Evolutionary conservation across 1,139 yeast species (phyloP).

Genomic region (Kurtzmaniella quercitrusa): DNA sequence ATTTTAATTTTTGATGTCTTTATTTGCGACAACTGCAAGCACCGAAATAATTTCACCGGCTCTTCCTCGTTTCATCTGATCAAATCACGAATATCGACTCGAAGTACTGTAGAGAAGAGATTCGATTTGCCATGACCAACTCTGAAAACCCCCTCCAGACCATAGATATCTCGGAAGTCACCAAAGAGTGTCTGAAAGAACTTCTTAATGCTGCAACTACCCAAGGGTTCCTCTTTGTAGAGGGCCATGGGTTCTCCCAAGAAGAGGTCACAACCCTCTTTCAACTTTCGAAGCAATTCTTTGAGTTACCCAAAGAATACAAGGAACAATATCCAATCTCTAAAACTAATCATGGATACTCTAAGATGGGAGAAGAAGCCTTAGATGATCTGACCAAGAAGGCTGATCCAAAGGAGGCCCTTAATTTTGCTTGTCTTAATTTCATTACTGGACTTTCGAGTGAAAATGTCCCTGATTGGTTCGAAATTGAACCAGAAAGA

Average conservation of each 20-base stretch:
- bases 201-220: slow-evolving; percentile 61
- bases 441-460: slow-evolving; percentile 33
- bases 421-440: slow-evolving; percentile 41
- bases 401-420: slow-evolving; percentile 63
- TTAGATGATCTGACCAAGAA: slow-evolving; percentile 41
- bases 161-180: slow-evolving; percentile 51
- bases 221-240: slow-evolving; percentile 69
- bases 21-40: neutral
- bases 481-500: slow-evolving; percentile 28
- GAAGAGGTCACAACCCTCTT: slow-evolving; percentile 56
- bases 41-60: neutral
- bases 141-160: slow-evolving; percentile 39
- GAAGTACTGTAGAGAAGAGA: neutral
- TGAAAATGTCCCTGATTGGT: slow-evolving; percentile 41
- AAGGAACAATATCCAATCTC: slow-evolving; percentile 48
- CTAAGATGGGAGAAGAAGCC: slow-evolving; percentile 56
- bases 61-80: too few relatives aligned
- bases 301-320: slow-evolving; percentile 45
- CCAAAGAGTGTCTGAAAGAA: slow-evolving; percentile 42
- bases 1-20: neutral
- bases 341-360: slow-evolving; percentile 58
- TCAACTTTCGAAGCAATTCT: slow-evolving; percentile 50
- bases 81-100: too few relatives aligned
- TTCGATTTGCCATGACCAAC: slow-evolving; percentile 1
- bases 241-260: slow-evolving; percentile 64